Base-by-base conservation (phyloP, 345 rosid genomes). In the Theobroma cacao region DNA sequence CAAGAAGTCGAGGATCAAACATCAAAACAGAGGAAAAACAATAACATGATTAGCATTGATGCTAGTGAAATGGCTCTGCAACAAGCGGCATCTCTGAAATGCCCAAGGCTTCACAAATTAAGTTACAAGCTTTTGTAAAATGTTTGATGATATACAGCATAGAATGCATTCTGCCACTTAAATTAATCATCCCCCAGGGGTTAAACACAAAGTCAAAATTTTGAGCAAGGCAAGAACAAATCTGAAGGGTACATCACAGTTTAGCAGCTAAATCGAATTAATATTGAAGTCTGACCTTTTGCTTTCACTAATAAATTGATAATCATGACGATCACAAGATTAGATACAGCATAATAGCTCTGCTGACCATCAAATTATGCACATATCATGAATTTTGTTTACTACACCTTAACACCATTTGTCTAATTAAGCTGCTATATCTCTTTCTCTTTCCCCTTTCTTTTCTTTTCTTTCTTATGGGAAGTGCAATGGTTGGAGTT, bases 321-420 rank as follows among this genome's bases (percentile, higher is more conserved):
- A 64, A 81, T 83, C 74, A 79, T 79, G 75, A 63, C n/a, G 72
- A 81, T 73, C 36, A 53, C 55, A 20, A 2, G 63, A 81, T 75
- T 77, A 60, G 69, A 50, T 41, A 77, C 82, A 78, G 31, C 84
- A 79, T 73, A 31, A 60, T 78, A 30, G 30, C 76, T 59, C 75
- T 24, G 58, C 65, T 76, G 65, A 74, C 76, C 74, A 17, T 24
- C 28, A 63, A 31, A 78, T 87, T 67, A 79, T 83, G 72, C 36
- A 62, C 78, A 76, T 71, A 77, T 81, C 71, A 79, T 82, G 52
- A 45, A n/a, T 56, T 73, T 41, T 64, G 24, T 75, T 74, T 61
- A 5, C 14, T 5, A 41, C 56, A 70, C 55, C 82, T 45, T 77
- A 82, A 43, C 66, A 63, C 82, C 61, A 17, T 56, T 48, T n/a